Evolutionary conservation across 371 early-diverging fungal genomes (phyloP).

Genomic region (Apophysomyces sp.): DNA sequence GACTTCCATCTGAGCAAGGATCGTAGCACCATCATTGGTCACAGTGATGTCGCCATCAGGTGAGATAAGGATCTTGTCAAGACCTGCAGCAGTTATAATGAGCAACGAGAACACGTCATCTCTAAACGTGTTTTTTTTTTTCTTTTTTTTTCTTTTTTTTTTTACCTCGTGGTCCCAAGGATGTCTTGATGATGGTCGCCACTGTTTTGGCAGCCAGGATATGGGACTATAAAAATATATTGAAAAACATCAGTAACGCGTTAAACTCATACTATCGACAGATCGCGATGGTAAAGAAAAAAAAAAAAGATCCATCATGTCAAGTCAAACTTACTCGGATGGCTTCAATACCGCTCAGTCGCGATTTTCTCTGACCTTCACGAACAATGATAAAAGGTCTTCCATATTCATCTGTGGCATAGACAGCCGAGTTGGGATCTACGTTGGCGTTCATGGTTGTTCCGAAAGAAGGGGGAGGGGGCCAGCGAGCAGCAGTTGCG

Average conservation of each 20-base stretch:
- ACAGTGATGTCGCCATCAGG: slow-evolving; percentile 99
- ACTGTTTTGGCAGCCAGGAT: slow-evolving; percentile 98
- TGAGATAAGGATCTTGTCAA: slow-evolving; percentile 99
- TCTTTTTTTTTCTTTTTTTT: not conserved
- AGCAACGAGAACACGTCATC: not conserved
- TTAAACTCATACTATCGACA: not conserved
- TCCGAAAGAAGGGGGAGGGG: not conserved
- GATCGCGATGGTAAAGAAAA: slow-evolving; percentile 3
- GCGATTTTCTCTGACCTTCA: slow-evolving; percentile 87
- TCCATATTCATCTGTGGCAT: slow-evolving; percentile 91
- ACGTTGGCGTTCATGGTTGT: slow-evolving; percentile 15
- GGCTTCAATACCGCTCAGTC: slow-evolving; percentile 90
- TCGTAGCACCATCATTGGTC: slow-evolving; percentile 99
- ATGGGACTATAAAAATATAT: slow-evolving; percentile 75
- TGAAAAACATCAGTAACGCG: not conserved
- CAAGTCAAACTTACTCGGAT: slow-evolving; percentile 71
- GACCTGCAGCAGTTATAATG: slow-evolving; percentile 55
- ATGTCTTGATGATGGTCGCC: slow-evolving; percentile 95
- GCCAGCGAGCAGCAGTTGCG: not conserved
- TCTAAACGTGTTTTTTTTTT: not conserved
- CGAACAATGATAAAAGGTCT: slow-evolving; percentile 95
- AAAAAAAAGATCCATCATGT: not conserved
- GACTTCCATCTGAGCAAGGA: slow-evolving; percentile 98
- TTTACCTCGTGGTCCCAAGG: slow-evolving; percentile 98
- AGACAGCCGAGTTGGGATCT: slow-evolving; percentile 51